These are phyloP conservation scores for Takashimella koratensis DNA, from an alignment of 1,284 basidiomycete genomes.

Conservation along the genomic window DNA sequence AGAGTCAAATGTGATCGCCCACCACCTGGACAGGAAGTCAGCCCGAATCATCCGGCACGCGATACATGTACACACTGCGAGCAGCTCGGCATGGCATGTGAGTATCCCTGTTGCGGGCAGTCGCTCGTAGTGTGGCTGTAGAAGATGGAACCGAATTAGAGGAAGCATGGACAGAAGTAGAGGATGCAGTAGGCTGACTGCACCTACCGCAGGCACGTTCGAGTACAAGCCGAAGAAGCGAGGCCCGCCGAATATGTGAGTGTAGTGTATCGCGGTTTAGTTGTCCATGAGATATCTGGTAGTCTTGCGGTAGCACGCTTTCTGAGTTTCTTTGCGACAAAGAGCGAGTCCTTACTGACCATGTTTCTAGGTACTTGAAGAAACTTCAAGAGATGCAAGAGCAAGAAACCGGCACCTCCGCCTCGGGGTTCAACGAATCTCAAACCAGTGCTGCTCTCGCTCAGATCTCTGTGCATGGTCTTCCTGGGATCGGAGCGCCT, in stretches of 20 bases:
- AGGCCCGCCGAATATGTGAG: slow-evolving; percentile 81
- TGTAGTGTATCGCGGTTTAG: slow-evolving; percentile 9
- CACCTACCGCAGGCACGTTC: slow-evolving; percentile 56
- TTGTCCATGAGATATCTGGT: slow-evolving; percentile 14
- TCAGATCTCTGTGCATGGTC: no score
- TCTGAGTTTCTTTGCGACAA: no score
- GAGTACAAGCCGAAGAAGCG: slow-evolving; percentile 88
- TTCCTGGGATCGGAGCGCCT: no score
- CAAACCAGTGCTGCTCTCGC: background rate
- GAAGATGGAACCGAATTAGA: background rate
- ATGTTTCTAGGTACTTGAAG: slow-evolving; percentile 25
- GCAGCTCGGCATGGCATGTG: slow-evolving; percentile 70
- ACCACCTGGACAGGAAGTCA: slow-evolving; percentile 23
- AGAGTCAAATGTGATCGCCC: slow-evolving; percentile 47
- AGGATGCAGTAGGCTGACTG: no score
- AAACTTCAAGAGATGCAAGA: slow-evolving; percentile 15
- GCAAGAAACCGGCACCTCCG: background rate
- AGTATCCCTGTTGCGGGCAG: slow-evolving; percentile 12
- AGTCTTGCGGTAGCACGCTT: background rate
- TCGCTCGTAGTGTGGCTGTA: no score
- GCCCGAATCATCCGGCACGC: slow-evolving; percentile 13
- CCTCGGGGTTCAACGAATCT: background rate
- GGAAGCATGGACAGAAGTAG: no score
- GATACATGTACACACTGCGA: slow-evolving; percentile 60
- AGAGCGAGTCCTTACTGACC: no score